Percentiles rank a stretch among this genome's conserved stretches.
Evolutionary conservation across 2,329 filamentous ascomycete species (phyloP).

Genomic region (Westerdykella ornata): DNA sequence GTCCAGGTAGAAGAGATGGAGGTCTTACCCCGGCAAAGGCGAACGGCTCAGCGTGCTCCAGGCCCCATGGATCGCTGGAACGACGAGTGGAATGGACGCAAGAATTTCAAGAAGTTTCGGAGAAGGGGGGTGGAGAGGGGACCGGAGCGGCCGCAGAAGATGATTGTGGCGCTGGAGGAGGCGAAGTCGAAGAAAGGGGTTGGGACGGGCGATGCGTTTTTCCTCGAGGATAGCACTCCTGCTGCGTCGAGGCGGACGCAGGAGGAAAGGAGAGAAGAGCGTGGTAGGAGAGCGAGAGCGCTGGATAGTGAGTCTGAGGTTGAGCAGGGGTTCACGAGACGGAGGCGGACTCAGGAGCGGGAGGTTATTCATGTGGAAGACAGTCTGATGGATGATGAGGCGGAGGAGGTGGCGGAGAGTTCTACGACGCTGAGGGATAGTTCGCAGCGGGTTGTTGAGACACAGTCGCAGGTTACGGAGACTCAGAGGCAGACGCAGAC

Average conservation of each 20-base stretch:
- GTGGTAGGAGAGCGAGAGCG: slow-evolving; percentile 6
- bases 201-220: slow-evolving; percentile 70
- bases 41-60: slow-evolving; percentile 15
- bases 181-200: slow-evolving; percentile 60
- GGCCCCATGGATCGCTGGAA: slow-evolving; percentile 65
- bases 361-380: slow-evolving; percentile 28
- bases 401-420: slow-evolving; percentile 12
- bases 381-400: slow-evolving; percentile 27
- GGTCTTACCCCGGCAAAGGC: slow-evolving; percentile 42
- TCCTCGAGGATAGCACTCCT: slow-evolving; percentile 48
- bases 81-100: slow-evolving; percentile 83
- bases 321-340: slow-evolving; percentile 25
- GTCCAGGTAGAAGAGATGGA: slow-evolving; percentile 73
- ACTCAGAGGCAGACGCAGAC: slow-evolving; percentile 16
- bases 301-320: slow-evolving; percentile 20
- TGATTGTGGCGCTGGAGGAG: slow-evolving; percentile 67
- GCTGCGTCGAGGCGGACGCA: slow-evolving; percentile 15
- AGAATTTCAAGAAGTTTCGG: slow-evolving; percentile 90
- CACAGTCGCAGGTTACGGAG: slow-evolving; percentile 31
- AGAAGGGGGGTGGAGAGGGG: slow-evolving; percentile 37
- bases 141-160: slow-evolving; percentile 42
- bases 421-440: slow-evolving; percentile 19
- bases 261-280: slow-evolving; percentile 6
- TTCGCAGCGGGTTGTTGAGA: slow-evolving; percentile 24
- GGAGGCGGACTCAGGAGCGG: slow-evolving; percentile 9